Conservation (phyloP, 495 filamentous ascomycete species). For the Neurospora discreta region DNA sequence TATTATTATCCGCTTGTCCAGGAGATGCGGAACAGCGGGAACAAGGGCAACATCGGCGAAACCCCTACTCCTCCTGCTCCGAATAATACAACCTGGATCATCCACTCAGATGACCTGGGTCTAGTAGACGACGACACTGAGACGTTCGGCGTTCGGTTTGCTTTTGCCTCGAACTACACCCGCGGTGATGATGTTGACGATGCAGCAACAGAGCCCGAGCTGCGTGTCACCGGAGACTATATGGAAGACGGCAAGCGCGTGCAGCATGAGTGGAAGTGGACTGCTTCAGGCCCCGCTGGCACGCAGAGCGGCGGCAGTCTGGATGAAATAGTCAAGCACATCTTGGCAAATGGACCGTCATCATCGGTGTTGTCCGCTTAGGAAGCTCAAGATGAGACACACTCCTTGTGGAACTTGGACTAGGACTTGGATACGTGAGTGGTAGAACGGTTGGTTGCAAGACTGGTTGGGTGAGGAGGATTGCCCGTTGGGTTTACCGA, state of each 20-base stretch:
- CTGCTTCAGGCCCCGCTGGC: background rate
- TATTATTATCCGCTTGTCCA: constrained; percentile 4
- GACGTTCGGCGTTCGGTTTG: constrained; percentile 11
- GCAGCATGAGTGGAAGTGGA: constrained; percentile 11
- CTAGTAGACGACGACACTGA: constrained; percentile 12
- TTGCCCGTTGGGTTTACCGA: background rate
- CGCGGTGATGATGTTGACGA: background rate
- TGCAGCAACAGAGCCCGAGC: background rate
- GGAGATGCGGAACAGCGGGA: background rate
- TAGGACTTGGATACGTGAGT: background rate
- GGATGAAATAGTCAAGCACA: constrained; percentile 2
- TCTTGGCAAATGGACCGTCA: constrained; percentile 2
- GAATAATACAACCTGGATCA: constrained; percentile 2
- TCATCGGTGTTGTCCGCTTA: background rate
- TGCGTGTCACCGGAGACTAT: constrained; percentile 6
- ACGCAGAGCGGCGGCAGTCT: background rate
- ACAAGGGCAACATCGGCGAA: background rate
- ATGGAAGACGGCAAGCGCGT: background rate
- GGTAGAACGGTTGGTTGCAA: background rate
- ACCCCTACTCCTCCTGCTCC: background rate
- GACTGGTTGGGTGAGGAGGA: background rate
- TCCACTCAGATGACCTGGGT: constrained; percentile 3
- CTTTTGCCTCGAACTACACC: background rate
- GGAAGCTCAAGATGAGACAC: background rate
- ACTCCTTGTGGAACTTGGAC: background rate